Conservation (phyloP, 2,329 filamentous ascomycete species). For the Penicillium sp. region DNA sequence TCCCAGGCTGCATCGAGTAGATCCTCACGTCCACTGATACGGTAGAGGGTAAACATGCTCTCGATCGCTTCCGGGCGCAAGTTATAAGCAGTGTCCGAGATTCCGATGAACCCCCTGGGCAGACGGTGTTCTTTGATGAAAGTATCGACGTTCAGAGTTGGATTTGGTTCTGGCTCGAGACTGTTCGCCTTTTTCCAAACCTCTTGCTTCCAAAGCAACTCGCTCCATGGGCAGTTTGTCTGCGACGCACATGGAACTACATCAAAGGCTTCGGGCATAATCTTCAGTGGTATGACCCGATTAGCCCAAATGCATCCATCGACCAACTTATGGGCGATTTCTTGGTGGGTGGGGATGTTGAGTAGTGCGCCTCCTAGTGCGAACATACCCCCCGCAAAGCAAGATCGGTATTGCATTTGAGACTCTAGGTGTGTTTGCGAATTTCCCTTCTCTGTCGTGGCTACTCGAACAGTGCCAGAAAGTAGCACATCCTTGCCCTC, state of each 20-base stretch:
- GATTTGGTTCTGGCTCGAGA: not conserved
- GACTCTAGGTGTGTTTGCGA: slow-evolving; percentile 31
- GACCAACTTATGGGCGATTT: slow-evolving; percentile 51
- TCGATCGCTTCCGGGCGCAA: slow-evolving; percentile 80
- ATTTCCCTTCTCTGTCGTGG: slow-evolving; percentile 12
- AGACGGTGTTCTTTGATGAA: slow-evolving; percentile 19
- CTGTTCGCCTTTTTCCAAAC: slow-evolving; percentile 20
- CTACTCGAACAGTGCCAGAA: slow-evolving; percentile 44
- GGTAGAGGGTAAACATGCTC: slow-evolving; percentile 85
- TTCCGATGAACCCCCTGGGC: slow-evolving; percentile 18
- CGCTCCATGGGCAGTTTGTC: slow-evolving; percentile 43
- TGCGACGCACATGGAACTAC: slow-evolving; percentile 46
- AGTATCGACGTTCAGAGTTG: slow-evolving; percentile 9
- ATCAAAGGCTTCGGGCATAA: slow-evolving; percentile 55
- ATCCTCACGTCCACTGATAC: slow-evolving; percentile 73
- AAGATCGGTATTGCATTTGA: slow-evolving; percentile 53
- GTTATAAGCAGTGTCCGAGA: slow-evolving; percentile 17
- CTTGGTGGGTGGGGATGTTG: slow-evolving; percentile 49
- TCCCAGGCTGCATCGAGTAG: slow-evolving; percentile 83
- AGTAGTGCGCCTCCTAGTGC: slow-evolving; percentile 55
- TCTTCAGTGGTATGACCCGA: slow-evolving; percentile 49
- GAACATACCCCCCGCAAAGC: slow-evolving; percentile 58
- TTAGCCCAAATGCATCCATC: slow-evolving; percentile 60
- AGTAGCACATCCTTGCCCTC: slow-evolving; percentile 49
- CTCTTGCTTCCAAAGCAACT: slow-evolving; percentile 32